Conservation (phyloP, 129 eudicot genomes). For the Flaveria ramosissima region DNA sequence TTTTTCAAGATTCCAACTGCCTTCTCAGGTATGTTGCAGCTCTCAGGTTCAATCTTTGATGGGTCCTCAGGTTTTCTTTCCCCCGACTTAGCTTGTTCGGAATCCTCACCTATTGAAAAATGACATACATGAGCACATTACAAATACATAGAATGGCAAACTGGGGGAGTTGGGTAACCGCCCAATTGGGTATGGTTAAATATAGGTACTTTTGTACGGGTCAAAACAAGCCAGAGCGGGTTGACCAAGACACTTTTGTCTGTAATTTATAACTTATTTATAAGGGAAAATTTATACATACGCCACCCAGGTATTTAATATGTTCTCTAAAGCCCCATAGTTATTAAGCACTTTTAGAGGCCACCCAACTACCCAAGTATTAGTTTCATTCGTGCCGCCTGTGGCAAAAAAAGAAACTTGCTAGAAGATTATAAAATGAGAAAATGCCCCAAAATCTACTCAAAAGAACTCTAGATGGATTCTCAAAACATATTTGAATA, state of each 20-base stretch:
- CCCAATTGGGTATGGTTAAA: not conserved
- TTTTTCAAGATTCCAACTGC: slow-evolving; percentile 74
- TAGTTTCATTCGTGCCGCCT: not conserved
- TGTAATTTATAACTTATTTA: not conserved
- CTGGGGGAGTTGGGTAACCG: not conserved
- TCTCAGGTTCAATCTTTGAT: slow-evolving; percentile 52
- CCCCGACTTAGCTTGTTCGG: slow-evolving; percentile 43
- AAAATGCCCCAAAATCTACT: not conserved
- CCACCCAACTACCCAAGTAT: not conserved
- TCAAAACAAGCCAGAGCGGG: not conserved
- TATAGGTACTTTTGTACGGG: too few species aligned
- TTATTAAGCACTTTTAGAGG: not conserved
- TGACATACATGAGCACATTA: slow-evolving; percentile 16
- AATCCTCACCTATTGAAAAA: slow-evolving; percentile 56
- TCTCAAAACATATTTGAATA: not conserved
- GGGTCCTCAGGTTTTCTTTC: slow-evolving; percentile 45
- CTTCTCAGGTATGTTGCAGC: slow-evolving; percentile 58
- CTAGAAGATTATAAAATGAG: not conserved
- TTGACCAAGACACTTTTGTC: not conserved
- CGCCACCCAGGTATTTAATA: not conserved
- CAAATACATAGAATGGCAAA: not conserved
- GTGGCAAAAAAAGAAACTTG: too few species aligned
- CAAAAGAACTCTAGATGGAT: not conserved
- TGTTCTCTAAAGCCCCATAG: not conserved
- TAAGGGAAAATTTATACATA: not conserved